A percentile compares a stretch with the other conserved stretches of the same genome.
Conservation (phyloP, 805 yeast genomes). For the Ogataea pignaliae region DNA sequence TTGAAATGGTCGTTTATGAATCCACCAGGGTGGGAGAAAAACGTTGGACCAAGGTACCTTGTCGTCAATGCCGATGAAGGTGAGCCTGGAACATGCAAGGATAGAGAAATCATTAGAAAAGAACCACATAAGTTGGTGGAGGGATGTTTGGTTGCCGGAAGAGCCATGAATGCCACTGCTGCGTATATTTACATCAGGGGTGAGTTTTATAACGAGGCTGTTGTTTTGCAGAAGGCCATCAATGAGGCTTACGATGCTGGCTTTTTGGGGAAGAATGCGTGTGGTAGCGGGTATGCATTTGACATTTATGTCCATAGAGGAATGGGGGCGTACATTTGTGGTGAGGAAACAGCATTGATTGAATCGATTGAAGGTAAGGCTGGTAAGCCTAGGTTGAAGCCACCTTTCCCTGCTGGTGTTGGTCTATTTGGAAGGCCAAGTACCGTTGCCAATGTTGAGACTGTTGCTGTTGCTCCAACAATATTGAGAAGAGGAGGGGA, state of each 20-base stretch:
- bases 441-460: conserved; percentile 87
- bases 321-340: conserved; percentile 91
- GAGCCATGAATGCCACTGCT: conserved; percentile 91
- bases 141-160: conserved; percentile 86
- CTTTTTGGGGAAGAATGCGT: conserved; percentile 75
- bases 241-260: conserved; percentile 85
- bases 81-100: conserved; percentile 93
- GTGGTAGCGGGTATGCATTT: conserved; percentile 82
- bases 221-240: conserved; percentile 70
- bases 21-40: conserved; percentile 94
- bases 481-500: conserved; percentile 84
- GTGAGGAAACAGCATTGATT: conserved; percentile 87
- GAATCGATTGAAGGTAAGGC: conserved; percentile 91
- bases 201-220: conserved; percentile 82
- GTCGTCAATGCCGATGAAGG: conserved; percentile 94
- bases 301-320: conserved; percentile 87
- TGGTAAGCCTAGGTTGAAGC: conserved; percentile 90
- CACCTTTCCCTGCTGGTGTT: conserved; percentile 93
- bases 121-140: conserved; percentile 90
- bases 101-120: conserved; percentile 84
- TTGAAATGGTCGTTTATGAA: conserved; percentile 92
- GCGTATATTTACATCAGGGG: conserved; percentile 91
- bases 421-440: conserved; percentile 90
- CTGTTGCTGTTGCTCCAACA: conserved; percentile 87
- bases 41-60: conserved; percentile 81